Conservation (phyloP, 1,284 basidiomycete species). For the Puccinia polysora region DNA sequence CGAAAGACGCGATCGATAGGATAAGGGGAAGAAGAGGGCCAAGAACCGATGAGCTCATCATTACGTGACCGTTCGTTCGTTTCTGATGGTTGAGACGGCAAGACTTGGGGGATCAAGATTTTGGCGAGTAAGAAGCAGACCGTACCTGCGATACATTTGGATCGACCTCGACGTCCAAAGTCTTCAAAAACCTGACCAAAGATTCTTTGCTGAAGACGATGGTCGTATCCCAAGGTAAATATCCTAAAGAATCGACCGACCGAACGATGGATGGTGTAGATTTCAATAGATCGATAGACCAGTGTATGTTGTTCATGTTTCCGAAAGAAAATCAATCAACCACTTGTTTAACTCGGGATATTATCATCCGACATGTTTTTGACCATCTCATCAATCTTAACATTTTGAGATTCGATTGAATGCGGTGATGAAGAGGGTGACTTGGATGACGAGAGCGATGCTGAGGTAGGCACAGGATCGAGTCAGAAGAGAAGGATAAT, state of each 20-base stretch:
- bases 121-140: background rate
- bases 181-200: conserved; percentile 29
- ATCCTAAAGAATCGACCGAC: background rate
- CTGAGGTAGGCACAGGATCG: background rate
- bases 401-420: too few species aligned
- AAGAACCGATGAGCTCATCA: background rate
- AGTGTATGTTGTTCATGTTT: background rate
- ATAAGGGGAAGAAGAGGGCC: background rate
- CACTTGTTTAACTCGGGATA: too few species aligned
- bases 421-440: background rate
- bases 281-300: background rate
- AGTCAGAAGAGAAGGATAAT: background rate
- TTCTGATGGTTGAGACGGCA: background rate
- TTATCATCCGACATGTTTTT: too few species aligned
- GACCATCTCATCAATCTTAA: too few species aligned
- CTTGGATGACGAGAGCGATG: background rate
- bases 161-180: conserved; percentile 32
- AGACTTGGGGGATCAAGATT: background rate
- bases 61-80: background rate
- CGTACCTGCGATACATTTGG: conserved; percentile 28
- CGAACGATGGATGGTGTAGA: background rate
- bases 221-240: conserved; percentile 30
- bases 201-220: conserved; percentile 41
- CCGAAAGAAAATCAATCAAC: too few species aligned
- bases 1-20: background rate